phyloP scores from a whole-genome alignment of 2,329 filamentous ascomycete species.

The Orbilia quercus region DNA sequence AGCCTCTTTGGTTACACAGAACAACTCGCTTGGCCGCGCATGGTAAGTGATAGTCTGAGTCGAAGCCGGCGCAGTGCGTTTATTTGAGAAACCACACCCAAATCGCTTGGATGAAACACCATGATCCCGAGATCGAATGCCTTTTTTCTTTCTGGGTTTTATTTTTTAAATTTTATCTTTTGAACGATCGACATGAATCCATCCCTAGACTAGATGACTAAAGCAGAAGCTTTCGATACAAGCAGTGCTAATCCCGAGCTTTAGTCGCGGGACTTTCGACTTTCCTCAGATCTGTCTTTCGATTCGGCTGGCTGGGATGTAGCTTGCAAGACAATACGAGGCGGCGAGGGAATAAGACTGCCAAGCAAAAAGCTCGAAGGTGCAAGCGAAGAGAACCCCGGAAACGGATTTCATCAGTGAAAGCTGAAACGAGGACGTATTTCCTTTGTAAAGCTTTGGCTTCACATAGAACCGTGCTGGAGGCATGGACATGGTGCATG shows the following conservation, averaged over 20 bases:
- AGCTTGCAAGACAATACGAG: slow-evolving; percentile 1
- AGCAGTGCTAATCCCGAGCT: not conserved
- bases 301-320: slow-evolving; percentile 17
- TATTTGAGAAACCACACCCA: slow-evolving; percentile 8
- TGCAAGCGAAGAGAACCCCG: slow-evolving; percentile 21
- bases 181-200: too few species aligned
- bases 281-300: slow-evolving; percentile 19
- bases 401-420: slow-evolving; percentile 17
- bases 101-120: slow-evolving; percentile 14
- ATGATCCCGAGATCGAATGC: not conserved
- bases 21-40: slow-evolving; percentile 46
- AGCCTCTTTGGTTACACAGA: slow-evolving; percentile 46
- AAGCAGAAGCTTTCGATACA: not conserved
- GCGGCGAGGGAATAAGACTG: not conserved
- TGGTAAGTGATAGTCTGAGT: slow-evolving; percentile 30
- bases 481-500: slow-evolving; percentile 41
- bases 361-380: slow-evolving; percentile 12
- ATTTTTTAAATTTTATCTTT: too few species aligned
- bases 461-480: slow-evolving; percentile 51
- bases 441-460: slow-evolving; percentile 28
- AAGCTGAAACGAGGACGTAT: slow-evolving; percentile 25
- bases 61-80: slow-evolving; percentile 18
- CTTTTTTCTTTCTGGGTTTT: too few species aligned
- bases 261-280: not conserved
- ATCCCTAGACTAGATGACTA: not conserved